These are phyloP conservation scores for Ceratobasidium sp. DNA, from an alignment of 1,284 basidiomycete species.

Conservation along the genomic window DNA sequence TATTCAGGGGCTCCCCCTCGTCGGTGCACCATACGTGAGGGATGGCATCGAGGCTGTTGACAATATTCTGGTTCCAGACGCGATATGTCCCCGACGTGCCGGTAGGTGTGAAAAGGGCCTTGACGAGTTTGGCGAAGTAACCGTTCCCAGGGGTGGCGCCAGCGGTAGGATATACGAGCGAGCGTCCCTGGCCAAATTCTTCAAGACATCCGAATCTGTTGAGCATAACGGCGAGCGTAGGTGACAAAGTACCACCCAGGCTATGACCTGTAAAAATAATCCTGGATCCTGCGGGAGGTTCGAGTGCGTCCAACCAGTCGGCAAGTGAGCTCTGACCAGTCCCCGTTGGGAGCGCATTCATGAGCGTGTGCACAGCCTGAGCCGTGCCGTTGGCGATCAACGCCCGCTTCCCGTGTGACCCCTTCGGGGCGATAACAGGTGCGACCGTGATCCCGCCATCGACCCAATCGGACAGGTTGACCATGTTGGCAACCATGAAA, in stretches of 20 bases:
- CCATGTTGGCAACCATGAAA: not conserved
- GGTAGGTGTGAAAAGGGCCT: not conserved
- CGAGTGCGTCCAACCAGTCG: not conserved
- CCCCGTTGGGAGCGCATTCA: no score
- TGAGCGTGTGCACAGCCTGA: not conserved
- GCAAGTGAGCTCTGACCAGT: no score
- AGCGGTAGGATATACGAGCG: constrained; percentile 13
- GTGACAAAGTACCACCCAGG: constrained; percentile 29
- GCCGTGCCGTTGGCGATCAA: not conserved
- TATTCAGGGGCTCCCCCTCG: no score
- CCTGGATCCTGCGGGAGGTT: not conserved
- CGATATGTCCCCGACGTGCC: not conserved
- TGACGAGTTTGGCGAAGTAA: constrained; percentile 13
- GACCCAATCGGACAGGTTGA: constrained; percentile 21
- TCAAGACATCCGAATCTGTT: not conserved
- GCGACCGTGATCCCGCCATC: no score
- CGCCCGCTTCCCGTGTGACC: no score
- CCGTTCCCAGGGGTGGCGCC: constrained; percentile 29
- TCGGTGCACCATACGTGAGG: constrained; percentile 32
- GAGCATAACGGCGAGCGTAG: constrained; percentile 14
- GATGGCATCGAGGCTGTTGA: constrained; percentile 20
- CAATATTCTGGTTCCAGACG: constrained; percentile 31
- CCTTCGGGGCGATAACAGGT: no score
- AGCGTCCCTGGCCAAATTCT: not conserved
- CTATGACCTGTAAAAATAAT: constrained; percentile 42